A percentile compares a stretch with the other conserved stretches of the same genome.
Evolutionary conservation across 2,329 filamentous ascomycete species (phyloP).

Genomic region (Colletotrichum lindemuthianum): DNA sequence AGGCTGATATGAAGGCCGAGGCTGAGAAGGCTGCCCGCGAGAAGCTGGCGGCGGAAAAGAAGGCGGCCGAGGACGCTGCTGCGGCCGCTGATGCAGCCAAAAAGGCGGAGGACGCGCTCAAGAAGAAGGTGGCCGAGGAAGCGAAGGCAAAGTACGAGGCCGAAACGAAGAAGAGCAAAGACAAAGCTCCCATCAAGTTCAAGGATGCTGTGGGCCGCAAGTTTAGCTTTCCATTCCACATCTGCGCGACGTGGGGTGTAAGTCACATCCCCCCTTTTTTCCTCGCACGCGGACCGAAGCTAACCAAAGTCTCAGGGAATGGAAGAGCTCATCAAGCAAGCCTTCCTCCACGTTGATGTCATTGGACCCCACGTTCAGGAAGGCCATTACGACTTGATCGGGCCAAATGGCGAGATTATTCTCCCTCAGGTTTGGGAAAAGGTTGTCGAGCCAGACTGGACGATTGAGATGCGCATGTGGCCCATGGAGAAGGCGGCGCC

Average conservation of each 20-base stretch:
- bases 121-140: slow-evolving; percentile 66
- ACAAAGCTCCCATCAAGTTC: slow-evolving; percentile 83
- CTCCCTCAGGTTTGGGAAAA: slow-evolving; percentile 85
- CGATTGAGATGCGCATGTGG: slow-evolving; percentile 75
- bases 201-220: slow-evolving; percentile 92
- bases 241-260: slow-evolving; percentile 87
- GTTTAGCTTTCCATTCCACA: slow-evolving; percentile 89
- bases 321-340: slow-evolving; percentile 87
- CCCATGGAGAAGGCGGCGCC: slow-evolving; percentile 51
- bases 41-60: slow-evolving; percentile 52
- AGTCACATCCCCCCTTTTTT: slow-evolving; percentile 44
- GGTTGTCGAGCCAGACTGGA: slow-evolving; percentile 81
- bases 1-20: slow-evolving; percentile 46
- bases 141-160: slow-evolving; percentile 61
- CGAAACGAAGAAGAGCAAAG: slow-evolving; percentile 58
- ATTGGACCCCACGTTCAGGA: slow-evolving; percentile 80
- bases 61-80: slow-evolving; percentile 47
- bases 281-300: slow-evolving; percentile 8
- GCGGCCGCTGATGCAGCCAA: slow-evolving; percentile 55
- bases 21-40: slow-evolving; percentile 52
- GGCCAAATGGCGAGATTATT: slow-evolving; percentile 84
- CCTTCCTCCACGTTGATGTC: slow-evolving; percentile 80
- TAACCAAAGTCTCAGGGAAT: slow-evolving; percentile 70
- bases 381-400: slow-evolving; percentile 83
- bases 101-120: slow-evolving; percentile 61